Base-by-base conservation (phyloP, 2,329 filamentous ascomycete species). In the Clarireedia paspali region DNA sequence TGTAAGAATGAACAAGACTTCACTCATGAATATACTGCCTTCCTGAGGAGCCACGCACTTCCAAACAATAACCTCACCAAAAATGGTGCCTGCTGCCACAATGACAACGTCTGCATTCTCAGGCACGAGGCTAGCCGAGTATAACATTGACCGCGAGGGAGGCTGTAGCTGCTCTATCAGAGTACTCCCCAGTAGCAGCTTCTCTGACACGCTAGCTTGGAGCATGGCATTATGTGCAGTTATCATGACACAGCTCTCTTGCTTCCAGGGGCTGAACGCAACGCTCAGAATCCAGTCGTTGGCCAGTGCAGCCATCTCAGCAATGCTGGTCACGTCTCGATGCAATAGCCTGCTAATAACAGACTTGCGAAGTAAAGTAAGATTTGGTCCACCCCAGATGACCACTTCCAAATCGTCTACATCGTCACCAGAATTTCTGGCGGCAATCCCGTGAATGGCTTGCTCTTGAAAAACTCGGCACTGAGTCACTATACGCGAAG, bases 31-130 rank as follows among this genome's bases (percentile, higher is more conserved):
- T 15, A 60, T 48, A 15, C 42, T 26, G 5, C 46, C 55, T 3
- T 57, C 47, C 30, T 56, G 27, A 2, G 62, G 60, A n/a, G 78
- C 63, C 47, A 74, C 72, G 63, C 83, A 91, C 61, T 85, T 88
- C 94, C 94, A 97, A 15, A 95, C 81, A 39, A 96, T 77, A 6
- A 99, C 88, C 70, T 97, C 91, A 3, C 94, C 94, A 71, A 97
- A 97, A 1, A 92, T 91, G 0, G 94, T 97, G 1, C 94, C 94
- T 3, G 88, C 88, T 6, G 90, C 89, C 50, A 96, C 81, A 20
- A 96, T 77, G 47, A 95, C 75, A 51, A 76, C 75, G 46, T 76
- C 74, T 5, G 70, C 53, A 6, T 78, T 77, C 6, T 84, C 71
- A 78, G 86, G 89, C 40, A 77, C 72, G 17, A 95, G 71, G 65